Percentiles rank a stretch among this genome's conserved stretches.
Evolutionary conservation across 495 filamentous ascomycete species (phyloP).

Genomic region (Neurospora pannonica): DNA sequence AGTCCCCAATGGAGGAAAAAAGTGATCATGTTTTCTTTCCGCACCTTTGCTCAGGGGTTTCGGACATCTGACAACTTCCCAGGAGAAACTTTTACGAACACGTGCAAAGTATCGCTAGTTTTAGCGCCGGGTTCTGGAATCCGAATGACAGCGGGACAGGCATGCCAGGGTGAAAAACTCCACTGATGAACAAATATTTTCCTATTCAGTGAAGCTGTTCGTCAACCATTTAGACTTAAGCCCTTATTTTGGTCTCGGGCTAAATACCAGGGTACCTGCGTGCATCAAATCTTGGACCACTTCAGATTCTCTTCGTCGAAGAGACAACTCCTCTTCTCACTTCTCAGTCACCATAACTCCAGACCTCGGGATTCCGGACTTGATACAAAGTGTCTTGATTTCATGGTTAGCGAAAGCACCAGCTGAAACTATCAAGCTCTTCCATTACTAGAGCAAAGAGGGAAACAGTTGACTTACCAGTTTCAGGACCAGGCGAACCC

Average conservation of each 20-base stretch:
- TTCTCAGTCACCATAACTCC: constrained; percentile 28
- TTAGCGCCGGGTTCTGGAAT: background rate
- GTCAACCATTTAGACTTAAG: background rate
- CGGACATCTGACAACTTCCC: background rate
- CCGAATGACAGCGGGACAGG: background rate
- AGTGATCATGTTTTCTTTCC: background rate
- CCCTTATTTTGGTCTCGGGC: background rate
- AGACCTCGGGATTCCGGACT: constrained; percentile 29
- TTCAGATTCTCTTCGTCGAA: background rate
- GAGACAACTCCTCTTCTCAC: background rate
- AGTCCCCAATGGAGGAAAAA: background rate
- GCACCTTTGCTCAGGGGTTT: background rate
- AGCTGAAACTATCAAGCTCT: background rate
- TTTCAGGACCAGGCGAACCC: constrained; percentile 35
- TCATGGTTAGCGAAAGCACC: background rate
- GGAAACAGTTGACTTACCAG: constrained; percentile 19
- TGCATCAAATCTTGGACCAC: background rate
- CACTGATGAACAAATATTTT: background rate
- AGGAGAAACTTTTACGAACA: background rate
- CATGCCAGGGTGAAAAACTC: background rate
- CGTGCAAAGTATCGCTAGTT: background rate
- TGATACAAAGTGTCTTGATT: constrained; percentile 32
- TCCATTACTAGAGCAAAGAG: background rate
- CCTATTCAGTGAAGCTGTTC: background rate
- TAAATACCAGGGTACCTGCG: background rate